phyloP scores from a whole-genome alignment of 139 green algal genomes.

The Mychonastes homosphaera region DNA sequence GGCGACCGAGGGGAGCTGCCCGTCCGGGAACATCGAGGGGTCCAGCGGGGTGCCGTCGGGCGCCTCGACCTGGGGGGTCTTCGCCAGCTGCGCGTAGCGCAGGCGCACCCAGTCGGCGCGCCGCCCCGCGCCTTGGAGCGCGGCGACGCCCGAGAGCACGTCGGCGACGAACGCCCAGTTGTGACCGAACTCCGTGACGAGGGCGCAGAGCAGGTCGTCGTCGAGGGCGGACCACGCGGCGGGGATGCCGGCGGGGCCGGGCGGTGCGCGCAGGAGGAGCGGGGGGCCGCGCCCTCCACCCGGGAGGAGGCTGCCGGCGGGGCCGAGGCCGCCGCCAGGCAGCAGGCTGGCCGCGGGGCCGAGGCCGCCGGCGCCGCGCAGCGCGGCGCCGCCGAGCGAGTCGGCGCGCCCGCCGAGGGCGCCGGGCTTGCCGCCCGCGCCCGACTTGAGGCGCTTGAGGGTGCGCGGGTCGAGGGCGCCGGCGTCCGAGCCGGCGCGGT shows the following conservation, averaged over 20 bases:
- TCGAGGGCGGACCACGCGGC: constrained; percentile 13
- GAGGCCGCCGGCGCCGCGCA: no score
- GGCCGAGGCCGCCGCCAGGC: no score
- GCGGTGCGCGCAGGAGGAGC: no score
- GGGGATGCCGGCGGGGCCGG: not conserved
- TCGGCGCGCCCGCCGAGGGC: no score
- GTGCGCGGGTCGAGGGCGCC: constrained; percentile 1
- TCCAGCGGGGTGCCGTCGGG: no score
- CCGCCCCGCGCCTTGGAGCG: constrained; percentile 11
- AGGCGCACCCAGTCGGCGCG: constrained; percentile 17
- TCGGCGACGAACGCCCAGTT: constrained; percentile 23
- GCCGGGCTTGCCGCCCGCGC: no score
- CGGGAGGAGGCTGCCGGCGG: no score
- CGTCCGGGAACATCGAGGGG: no score
- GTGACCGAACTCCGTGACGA: constrained; percentile 14
- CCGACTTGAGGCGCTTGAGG: constrained; percentile 17
- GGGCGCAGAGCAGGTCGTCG: constrained; percentile 15
- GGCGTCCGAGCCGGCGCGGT: not conserved
- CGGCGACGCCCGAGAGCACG: not conserved
- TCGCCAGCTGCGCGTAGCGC: constrained; percentile 12
- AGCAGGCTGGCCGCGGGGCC: no score
- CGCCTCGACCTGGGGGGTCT: constrained; percentile 4
- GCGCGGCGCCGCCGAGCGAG: no score
- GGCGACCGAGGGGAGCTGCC: not conserved
- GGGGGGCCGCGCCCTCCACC: no score